A percentile compares a stretch with the other conserved stretches of the same genome.
phyloP scores from a whole-genome alignment of 192 early-diverging fungal species.

The Coemansia sp. region DNA sequence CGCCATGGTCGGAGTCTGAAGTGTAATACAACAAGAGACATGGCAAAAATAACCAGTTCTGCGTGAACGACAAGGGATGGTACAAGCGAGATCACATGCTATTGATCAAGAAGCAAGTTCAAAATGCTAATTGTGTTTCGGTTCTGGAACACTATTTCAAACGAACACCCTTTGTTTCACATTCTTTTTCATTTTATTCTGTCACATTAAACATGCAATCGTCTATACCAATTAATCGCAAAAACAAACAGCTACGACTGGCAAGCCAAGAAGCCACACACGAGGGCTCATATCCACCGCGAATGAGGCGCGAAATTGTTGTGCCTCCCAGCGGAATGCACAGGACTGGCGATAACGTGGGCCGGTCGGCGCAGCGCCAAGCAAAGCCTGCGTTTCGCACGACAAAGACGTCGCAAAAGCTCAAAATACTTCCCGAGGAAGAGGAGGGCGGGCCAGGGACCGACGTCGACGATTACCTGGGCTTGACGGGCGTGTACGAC shows the following conservation, averaged over 20 bases:
- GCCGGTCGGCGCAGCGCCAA: conserved; percentile 22
- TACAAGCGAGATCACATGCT: no score
- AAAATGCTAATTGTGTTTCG: no score
- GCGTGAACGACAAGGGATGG: no score
- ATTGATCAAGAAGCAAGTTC: no score
- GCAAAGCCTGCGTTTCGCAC: conserved; percentile 75
- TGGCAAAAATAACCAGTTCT: no score
- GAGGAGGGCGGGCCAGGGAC: conserved; percentile 51
- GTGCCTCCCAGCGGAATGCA: conserved; percentile 52
- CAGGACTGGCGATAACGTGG: conserved; percentile 24
- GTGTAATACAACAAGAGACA: no score
- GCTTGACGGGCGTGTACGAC: conserved; percentile 57
- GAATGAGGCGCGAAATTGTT: conserved; percentile 50
- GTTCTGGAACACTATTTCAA: no score
- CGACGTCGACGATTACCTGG: conserved; percentile 55
- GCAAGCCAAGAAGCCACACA: conserved; percentile 16
- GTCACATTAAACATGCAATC: conserved; percentile 13
- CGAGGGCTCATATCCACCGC: conserved; percentile 45
- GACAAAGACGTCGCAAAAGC: conserved; percentile 90
- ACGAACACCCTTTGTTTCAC: no score
- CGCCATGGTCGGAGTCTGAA: no score
- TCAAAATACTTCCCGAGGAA: conserved; percentile 82
- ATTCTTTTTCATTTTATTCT: not conserved
- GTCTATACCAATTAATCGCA: conserved; percentile 30
- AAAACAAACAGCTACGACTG: conserved; percentile 7